Percentiles rank a stretch among this genome's conserved stretches.
phyloP scores from a whole-genome alignment of 768 basidiomycete genomes.

The Naganishia kalamii region DNA sequence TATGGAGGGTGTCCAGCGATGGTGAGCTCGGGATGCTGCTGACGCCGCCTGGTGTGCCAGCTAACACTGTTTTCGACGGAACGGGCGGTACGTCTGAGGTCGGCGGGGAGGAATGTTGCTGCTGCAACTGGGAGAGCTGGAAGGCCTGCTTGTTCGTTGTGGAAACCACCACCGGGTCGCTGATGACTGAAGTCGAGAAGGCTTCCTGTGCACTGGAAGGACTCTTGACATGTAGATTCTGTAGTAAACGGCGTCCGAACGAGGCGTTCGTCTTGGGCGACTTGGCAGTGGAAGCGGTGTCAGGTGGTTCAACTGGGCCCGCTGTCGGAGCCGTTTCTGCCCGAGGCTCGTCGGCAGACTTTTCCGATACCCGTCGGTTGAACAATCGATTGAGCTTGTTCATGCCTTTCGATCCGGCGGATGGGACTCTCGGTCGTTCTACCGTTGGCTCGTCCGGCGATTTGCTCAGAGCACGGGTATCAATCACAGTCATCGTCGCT shows the following conservation, averaged over 20 bases:
- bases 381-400: slow-evolving; percentile 19
- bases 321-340: background rate
- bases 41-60: background rate
- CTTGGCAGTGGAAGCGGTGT: background rate
- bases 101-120: slow-evolving; percentile 4
- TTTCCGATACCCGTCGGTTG: slow-evolving; percentile 13
- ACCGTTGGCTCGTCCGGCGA: background rate
- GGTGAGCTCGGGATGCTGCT: background rate
- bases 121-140: background rate
- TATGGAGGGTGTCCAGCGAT: slow-evolving; percentile 7
- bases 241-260: slow-evolving; percentile 15
- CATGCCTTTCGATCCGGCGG: slow-evolving; percentile 11
- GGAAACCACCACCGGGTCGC: slow-evolving; percentile 4
- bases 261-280: slow-evolving; percentile 6
- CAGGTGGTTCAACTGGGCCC: background rate
- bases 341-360: background rate
- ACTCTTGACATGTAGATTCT: slow-evolving; percentile 8
- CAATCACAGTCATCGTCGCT: background rate
- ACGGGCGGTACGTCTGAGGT: slow-evolving; percentile 4
- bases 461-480: background rate
- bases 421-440: background rate
- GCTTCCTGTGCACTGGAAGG: background rate
- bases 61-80: background rate
- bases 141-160: slow-evolving; percentile 5
- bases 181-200: background rate